Base-by-base conservation (phyloP, 805 yeast genomes). In the Lachancea sp. region DNA sequence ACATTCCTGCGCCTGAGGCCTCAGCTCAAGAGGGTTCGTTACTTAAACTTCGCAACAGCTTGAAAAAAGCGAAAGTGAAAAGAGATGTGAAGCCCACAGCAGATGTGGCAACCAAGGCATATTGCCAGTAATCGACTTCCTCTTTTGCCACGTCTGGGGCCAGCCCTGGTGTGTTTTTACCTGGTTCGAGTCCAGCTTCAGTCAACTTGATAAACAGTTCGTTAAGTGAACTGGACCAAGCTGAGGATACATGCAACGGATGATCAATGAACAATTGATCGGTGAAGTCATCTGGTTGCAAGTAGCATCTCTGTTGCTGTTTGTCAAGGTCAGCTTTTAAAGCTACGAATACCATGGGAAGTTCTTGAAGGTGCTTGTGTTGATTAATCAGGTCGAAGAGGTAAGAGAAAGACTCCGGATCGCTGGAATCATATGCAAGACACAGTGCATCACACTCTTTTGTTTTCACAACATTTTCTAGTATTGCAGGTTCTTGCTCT, bases 311-410 rank as follows among this genome's bases (percentile, higher is more conserved):
- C 55, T 92, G 99, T 55, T 90, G 97, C 57, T 89, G 97, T 50
- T 94, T 79, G 60, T 92, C 99, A 26, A 87, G 68, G 61, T 92
- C 99, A 0, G 98, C 97, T 56, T 92, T 92, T 25, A 89, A 66
- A 0, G 96, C 98, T 1, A 89, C 97, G 54, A 81, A 85, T 0
- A 92, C 79, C 3, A 82, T 74, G 0, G 99, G 99, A 2, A 92
- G 64, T 38, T 73, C 72, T 49, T 80, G 75, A 15, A 81, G 63
- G 23, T 68, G 65, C 2, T 78, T 74, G 52, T 82, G 78, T 46
- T 67, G 71, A 22, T 71, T 66, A 11, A 88, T 65, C n/a, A 89
- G 58, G 15, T 83, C 83, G 20, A 83, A 81, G 38, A 89, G 64
- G 56, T 84, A 78, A 40, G 88, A 84, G 60, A 92, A 92, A 31